These are phyloP conservation scores for Aquilaria yunnanensis DNA, from an alignment of 345 rosid genomes.

Conservation along the genomic window DNA sequence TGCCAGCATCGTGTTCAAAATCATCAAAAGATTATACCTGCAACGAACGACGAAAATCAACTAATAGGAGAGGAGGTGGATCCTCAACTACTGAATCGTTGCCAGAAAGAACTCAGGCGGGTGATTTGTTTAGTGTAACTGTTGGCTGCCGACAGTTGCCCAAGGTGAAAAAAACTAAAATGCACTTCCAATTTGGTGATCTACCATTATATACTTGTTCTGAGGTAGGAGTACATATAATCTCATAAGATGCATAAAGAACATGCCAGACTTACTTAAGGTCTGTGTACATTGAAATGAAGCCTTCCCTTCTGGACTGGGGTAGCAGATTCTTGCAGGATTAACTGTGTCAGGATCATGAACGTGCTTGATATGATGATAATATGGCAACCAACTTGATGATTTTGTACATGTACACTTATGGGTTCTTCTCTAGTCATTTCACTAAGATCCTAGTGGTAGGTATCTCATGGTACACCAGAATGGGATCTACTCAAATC, in stretches of 20 bases:
- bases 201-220: not conserved
- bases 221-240: not conserved
- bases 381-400: no score
- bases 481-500: no score
- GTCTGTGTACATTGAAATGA: no score
- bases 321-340: no score
- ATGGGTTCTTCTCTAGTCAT: no score
- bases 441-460: no score
- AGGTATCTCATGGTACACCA: no score
- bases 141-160: slow-evolving; percentile 47
- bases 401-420: no score
- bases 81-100: slow-evolving; percentile 34
- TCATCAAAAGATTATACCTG: slow-evolving; percentile 40
- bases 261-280: no score
- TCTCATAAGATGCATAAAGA: not conserved
- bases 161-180: slow-evolving; percentile 37
- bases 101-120: slow-evolving; percentile 68
- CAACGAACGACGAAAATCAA: slow-evolving; percentile 51
- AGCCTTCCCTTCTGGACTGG: no score
- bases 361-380: no score
- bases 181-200: slow-evolving; percentile 5
- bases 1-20: slow-evolving; percentile 64
- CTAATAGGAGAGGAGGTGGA: slow-evolving; percentile 44
- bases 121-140: slow-evolving; percentile 59
- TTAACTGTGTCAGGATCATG: no score